A percentile compares a stretch with the other conserved stretches of the same genome.
Evolutionary conservation across 495 filamentous ascomycete genomes (phyloP).

Genomic region (Neurospora cerealis): DNA sequence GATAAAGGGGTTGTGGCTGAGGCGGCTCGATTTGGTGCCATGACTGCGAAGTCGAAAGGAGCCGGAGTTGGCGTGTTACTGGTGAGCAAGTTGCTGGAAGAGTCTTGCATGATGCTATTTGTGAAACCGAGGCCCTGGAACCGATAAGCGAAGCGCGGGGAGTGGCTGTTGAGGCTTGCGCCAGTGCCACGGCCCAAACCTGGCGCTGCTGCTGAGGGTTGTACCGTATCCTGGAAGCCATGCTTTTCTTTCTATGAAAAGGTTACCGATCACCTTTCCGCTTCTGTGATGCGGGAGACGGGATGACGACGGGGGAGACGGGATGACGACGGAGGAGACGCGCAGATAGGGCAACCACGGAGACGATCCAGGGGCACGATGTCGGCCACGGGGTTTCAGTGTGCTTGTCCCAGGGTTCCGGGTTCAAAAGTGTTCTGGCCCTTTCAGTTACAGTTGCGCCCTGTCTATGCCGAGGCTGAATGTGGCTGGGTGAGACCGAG

Average conservation of each 20-base stretch:
- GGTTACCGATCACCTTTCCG: not conserved
- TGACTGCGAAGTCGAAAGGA: not conserved
- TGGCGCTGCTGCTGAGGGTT: not conserved
- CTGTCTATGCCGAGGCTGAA: not conserved
- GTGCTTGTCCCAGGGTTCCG: not conserved
- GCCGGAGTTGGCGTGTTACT: not conserved
- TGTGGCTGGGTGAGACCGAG: not conserved
- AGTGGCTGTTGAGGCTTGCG: not conserved
- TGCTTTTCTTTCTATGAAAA: not conserved
- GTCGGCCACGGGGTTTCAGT: not conserved
- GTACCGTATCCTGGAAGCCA: not conserved
- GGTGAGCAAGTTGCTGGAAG: not conserved
- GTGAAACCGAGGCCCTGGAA: not conserved
- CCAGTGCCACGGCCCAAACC: not conserved
- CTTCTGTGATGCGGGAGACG: not conserved
- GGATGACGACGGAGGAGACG: not conserved
- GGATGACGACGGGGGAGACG: not conserved
- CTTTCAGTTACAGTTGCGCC: not conserved
- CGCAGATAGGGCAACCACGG: not conserved
- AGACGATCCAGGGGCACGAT: not conserved
- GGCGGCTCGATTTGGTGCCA: constrained; percentile 1
- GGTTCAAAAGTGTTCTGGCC: not conserved
- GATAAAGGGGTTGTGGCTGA: not conserved
- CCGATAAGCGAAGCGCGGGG: not conserved
- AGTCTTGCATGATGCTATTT: not conserved